A percentile compares a stretch with the other conserved stretches of the same genome.
phyloP scores from a whole-genome alignment of 495 filamentous ascomycete species.

The Hypoxylon fragiforme region DNA sequence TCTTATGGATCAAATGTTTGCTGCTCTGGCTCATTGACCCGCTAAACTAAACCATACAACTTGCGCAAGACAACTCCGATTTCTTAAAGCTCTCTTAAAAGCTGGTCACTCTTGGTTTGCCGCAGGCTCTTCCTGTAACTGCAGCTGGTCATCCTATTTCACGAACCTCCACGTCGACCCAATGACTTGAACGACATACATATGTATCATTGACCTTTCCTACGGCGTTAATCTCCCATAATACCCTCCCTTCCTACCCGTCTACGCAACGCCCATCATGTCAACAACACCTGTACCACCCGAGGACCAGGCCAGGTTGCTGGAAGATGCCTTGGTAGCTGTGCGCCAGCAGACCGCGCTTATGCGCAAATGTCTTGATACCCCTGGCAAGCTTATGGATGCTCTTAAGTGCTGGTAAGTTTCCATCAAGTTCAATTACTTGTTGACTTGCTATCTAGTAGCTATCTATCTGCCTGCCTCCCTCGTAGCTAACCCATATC shows the following conservation, averaged over 20 bases:
- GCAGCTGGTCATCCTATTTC: slow-evolving; percentile 2
- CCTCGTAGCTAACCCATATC: background rate
- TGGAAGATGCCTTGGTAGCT: slow-evolving; percentile 94
- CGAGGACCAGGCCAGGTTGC: slow-evolving; percentile 90
- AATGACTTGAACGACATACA: slow-evolving; percentile 26
- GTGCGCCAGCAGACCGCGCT: slow-evolving; percentile 93
- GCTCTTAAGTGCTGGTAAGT: slow-evolving; percentile 97
- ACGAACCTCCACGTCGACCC: slow-evolving; percentile 11
- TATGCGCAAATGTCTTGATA: slow-evolving; percentile 97
- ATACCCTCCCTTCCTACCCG: slow-evolving; percentile 4
- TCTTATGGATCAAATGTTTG: background rate
- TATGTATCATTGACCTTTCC: slow-evolving; percentile 17
- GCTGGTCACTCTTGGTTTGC: slow-evolving; percentile 8
- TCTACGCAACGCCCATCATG: slow-evolving; percentile 39
- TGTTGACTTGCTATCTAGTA: background rate
- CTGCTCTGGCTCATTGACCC: background rate
- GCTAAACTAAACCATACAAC: slow-evolving; percentile 27
- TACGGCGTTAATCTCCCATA: slow-evolving; percentile 2
- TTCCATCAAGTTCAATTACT: slow-evolving; percentile 1
- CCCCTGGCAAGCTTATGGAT: slow-evolving; percentile 98
- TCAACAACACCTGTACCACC: slow-evolving; percentile 67
- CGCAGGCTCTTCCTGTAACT: slow-evolving; percentile 13
- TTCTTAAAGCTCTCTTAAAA: slow-evolving; percentile 15
- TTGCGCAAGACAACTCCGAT: slow-evolving; percentile 22
- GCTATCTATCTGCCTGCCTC: background rate